Evolutionary conservation across 495 filamentous ascomycete species (phyloP), one percentile per base, ranked within the genome.

Genomic region (Aspergillus sclerotiicarbonarius): DNA sequence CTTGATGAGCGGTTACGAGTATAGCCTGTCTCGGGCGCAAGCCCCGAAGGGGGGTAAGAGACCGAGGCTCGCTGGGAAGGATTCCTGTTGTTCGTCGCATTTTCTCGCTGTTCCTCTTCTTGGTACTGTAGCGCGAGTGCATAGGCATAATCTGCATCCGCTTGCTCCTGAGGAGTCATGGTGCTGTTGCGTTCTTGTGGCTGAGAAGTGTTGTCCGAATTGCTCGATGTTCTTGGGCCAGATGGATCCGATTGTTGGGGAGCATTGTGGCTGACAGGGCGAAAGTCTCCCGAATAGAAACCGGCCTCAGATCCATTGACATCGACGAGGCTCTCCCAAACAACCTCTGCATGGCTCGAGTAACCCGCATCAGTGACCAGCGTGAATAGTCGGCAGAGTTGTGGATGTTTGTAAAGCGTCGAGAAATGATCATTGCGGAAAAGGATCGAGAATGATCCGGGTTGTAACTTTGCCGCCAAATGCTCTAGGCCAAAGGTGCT

Each of bases 351-450:
- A 66, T 96, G 91, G 15, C 79, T 80, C 8, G 89, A 85, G 63
- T 93, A 98, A 15, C 94, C 94, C 13, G 88, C 87, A 71, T 98
- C 94, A 8, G 94, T 98, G 21, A 98, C 91, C 16, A 98, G 70
- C 0, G 88, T 90, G 56, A 89, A 80, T 0, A 98, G 79, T 59
- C 86, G 80, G 4, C 80, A 70, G 0, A 88, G 87, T 30, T 83
- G 76, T 0, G 91, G 91, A 59, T 94, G 76, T 57, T 91, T 85
- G 68, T 96, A 96, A 0, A 98, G 67, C 0, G 94, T 98, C 30
- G 88, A 88, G 67, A 98, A 98, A 72, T 98, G 94, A 64, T 98
- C 93, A 60, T 98, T 98, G 32, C 94, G 84, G 76, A 98, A 98
- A 2, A 98, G 72, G 49, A 98, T 98, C 0, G 89, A 90, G 8